Evolutionary conservation across 177 flowering plant genomes (phyloP).

Genomic region (Telopea speciosissima): DNA sequence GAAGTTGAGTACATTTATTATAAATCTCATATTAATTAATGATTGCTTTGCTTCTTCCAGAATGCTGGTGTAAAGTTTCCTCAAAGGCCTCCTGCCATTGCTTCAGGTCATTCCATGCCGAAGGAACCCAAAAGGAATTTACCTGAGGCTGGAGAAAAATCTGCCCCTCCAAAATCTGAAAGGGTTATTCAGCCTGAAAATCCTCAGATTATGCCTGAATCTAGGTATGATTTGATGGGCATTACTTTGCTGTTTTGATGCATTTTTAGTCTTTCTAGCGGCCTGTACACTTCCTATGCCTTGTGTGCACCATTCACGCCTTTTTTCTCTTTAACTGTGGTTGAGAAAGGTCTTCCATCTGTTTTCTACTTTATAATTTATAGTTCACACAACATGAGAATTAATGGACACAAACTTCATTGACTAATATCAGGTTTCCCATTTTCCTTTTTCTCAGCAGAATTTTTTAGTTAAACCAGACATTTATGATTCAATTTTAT

Average conservation of each 20-base stretch:
- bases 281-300: background rate
- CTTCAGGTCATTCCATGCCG: slow-evolving; percentile 26
- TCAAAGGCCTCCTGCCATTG: slow-evolving; percentile 34
- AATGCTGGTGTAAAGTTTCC: slow-evolving; percentile 83
- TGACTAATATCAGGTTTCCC: no score
- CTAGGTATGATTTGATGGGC: slow-evolving; percentile 45
- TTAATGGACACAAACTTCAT: no score
- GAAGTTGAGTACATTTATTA: background rate
- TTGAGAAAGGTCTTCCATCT: no score
- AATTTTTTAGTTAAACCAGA: no score
- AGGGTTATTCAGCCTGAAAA: slow-evolving; percentile 27
- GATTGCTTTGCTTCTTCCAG: slow-evolving; percentile 31
- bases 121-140: slow-evolving; percentile 20
- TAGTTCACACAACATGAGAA: no score
- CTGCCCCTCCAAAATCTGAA: slow-evolving; percentile 34
- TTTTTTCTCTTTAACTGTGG: background rate
- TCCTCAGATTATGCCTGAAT: slow-evolving; percentile 46
- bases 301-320: background rate
- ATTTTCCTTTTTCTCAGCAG: no score
- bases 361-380: no score
- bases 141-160: slow-evolving; percentile 30
- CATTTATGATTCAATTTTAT: no score
- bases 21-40: background rate
- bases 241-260: background rate
- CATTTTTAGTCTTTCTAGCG: no score